These are phyloP conservation scores for Aspergillus conjunctus DNA, from an alignment of 495 filamentous ascomycete species.

Conservation along the genomic window DNA sequence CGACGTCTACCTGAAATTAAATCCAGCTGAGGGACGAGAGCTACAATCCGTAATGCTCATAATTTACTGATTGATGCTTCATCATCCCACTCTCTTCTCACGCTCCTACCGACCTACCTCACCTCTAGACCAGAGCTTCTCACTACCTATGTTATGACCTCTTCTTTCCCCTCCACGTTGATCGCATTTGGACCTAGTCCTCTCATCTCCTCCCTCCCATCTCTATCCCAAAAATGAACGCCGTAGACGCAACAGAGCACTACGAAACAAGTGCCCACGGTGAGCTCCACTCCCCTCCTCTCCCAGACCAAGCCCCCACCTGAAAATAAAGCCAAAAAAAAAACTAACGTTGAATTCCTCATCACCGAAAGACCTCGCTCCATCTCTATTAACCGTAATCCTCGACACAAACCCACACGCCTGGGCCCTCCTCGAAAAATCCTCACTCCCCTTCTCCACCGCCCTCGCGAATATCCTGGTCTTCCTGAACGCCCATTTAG, in stretches of 20 bases:
- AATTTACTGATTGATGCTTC: too few relatives aligned
- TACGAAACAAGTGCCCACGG: constrained; percentile 63
- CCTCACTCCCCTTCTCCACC: constrained; percentile 78
- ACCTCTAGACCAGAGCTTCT: neutral
- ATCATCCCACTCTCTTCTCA: neutral
- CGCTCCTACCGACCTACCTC: neutral
- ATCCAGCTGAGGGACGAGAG: too few relatives aligned
- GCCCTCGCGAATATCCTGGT: constrained; percentile 89
- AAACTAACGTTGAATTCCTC: neutral
- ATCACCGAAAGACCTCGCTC: constrained; percentile 59
- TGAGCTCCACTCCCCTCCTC: constrained; percentile 25
- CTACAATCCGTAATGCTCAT: too few relatives aligned
- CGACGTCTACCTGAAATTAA: too few relatives aligned
- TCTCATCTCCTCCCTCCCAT: neutral
- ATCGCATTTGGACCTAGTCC: neutral
- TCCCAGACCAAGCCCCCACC: neutral
- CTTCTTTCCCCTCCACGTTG: neutral
- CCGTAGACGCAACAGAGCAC: constrained; percentile 86
- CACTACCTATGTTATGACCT: neutral
- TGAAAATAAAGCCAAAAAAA: neutral
- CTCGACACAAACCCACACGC: constrained; percentile 96
- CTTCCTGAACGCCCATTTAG: constrained; percentile 94
- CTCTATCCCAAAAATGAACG: constrained; percentile 64
- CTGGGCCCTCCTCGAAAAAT: constrained; percentile 72
- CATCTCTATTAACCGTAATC: constrained; percentile 87